Percentiles rank a stretch among this genome's conserved stretches.
phyloP scores from a whole-genome alignment of 768 basidiomycete species.

The Galerina marginata region DNA sequence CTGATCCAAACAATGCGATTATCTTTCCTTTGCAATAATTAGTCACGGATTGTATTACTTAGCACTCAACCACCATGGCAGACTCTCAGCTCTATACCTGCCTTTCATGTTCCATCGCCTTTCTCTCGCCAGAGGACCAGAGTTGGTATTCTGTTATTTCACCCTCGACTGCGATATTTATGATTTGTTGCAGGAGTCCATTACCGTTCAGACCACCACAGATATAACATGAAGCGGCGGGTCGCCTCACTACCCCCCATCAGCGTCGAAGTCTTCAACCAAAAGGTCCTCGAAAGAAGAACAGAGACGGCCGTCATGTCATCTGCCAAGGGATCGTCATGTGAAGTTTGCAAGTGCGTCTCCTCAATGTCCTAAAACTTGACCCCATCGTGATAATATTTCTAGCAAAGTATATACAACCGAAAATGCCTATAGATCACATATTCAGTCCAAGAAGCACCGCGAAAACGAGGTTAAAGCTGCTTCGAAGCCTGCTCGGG shows the following conservation, averaged over 20 bases:
- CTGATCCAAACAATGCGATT: constrained; percentile 19
- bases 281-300: constrained; percentile 83
- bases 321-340: constrained; percentile 63
- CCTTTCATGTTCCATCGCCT: constrained; percentile 89
- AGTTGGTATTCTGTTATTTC: constrained; percentile 50
- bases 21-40: constrained; percentile 18
- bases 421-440: constrained; percentile 88
- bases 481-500: constrained; percentile 23
- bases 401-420: constrained; percentile 86
- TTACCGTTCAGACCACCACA: constrained; percentile 93
- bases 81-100: constrained; percentile 73
- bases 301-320: constrained; percentile 75
- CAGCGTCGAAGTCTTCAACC: constrained; percentile 75
- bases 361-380: not conserved
- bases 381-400: not conserved
- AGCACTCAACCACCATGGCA: constrained; percentile 34
- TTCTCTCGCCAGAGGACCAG: constrained; percentile 82
- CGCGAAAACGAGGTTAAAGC: constrained; percentile 72
- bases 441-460: constrained; percentile 90
- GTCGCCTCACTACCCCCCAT: constrained; percentile 91
- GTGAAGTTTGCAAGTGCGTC: constrained; percentile 85
- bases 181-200: constrained; percentile 63
- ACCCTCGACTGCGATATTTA: constrained; percentile 9
- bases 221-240: constrained; percentile 98
- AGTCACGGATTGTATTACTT: constrained; percentile 13